Base-by-base conservation (phyloP, 257 asterid species). In the Apocynum venetum region DNA sequence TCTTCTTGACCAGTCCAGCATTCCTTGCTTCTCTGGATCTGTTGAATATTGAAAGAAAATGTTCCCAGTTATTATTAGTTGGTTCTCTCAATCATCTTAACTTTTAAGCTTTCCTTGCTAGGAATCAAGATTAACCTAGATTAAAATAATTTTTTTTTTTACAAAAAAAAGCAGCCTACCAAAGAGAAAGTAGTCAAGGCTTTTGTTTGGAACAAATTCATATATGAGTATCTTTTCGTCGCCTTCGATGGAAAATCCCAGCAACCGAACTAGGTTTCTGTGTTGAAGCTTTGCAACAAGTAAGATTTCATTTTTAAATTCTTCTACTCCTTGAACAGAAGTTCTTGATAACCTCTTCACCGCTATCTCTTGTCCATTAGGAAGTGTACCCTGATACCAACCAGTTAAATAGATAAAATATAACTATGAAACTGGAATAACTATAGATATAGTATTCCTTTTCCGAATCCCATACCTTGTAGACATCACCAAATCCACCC, bases 401-500 rank as follows among this genome's bases (percentile, higher is more conserved):
- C 31, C 31, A 25, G 31, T 25, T 25, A 25, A 25, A 25, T 25
- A 25, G 31, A 25, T 25, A 25, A 25, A 25, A 25, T 25, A 25
- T 25, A 25, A 25, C 31, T 25, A 25, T 25, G 31, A 25, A 25
- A 25, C 31, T 25, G 31, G 31, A 25, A 25, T 25, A 25, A 25
- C 31, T 25, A 25, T 25, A 25, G 31, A 25, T 25, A 25, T 25
- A 25, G 31, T 25, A 25, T 25, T 25, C 31, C 31, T 0, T 25
- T 44, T 44, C 47, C 47, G 6, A 3, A 44, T 44, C 47, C 3
- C 6, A 44, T n/a, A 85, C 88, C 88, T 80, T 85, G 71, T 85
- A 82, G 44, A 85, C 86, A 75, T 66, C 64, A 40, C 86, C 88
- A 65, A 85, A 85, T 51, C 88, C 84, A 6, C 84, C 88, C 31